Evolutionary conservation across 495 filamentous ascomycete species (phyloP), one percentile per base, ranked within the genome.

Genomic region (Penicillium crystallinum): DNA sequence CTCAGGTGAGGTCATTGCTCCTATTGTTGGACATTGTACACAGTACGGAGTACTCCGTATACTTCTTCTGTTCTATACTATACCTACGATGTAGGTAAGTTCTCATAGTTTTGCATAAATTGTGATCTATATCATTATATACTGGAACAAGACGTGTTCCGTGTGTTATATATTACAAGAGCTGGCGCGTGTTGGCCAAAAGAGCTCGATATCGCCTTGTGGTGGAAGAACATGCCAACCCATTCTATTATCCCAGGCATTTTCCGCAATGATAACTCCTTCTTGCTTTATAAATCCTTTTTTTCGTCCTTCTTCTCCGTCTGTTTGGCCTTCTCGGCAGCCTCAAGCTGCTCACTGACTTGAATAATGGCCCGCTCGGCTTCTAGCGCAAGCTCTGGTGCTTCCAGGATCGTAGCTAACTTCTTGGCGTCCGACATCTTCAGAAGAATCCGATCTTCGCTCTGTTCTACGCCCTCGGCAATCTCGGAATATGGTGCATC

Each of bases 291-390:
- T 55, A 47, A 44, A 5, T 67, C 47, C 19, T 70, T 67, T 54
- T 72, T 66, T 8, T 61, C 48, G 4, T 66, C 35, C 1, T 31
- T 50, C 6, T 51, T 47, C 14, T 60, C 41, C 22, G 66, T 61
- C 48, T 75, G 61, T 23, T 73, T 63, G 18, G 55, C 37, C 22
- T 66, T 49, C 42, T 68, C 64, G 37, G 75, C 74, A 34, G 82
- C 74, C 47, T 76, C 61, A 47, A 92, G 69, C 33, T 81, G 77
- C 51, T 77, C 80, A 61, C 90, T 81, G 1, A 97, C 88, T 73
- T 97, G 92, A 74, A 86, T 81, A 33, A 93, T 86, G 3, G 92
- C 92, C 23, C 92, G 76, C 60, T 97, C 90, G 2, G 95, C 83
- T 70, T 97, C 93, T n/a, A 88, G 69, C 44, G 86, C 85, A 46